Conservation (phyloP, 2,329 filamentous ascomycete genomes). For the Colletotrichum karsti region DNA sequence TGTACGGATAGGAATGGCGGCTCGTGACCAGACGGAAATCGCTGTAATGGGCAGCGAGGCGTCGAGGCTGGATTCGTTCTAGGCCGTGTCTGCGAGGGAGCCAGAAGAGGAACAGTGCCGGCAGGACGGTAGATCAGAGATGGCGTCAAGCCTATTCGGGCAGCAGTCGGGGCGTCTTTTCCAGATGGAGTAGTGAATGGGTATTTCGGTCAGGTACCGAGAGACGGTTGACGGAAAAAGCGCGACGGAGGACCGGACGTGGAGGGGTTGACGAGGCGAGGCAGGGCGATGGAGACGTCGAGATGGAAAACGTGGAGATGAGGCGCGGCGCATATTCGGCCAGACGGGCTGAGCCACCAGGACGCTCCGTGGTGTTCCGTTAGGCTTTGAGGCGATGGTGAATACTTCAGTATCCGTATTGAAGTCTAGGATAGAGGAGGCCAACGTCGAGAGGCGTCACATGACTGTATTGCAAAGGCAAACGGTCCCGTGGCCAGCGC, state of each 20-base stretch:
- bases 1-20: slow-evolving; percentile 13
- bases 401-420: background rate
- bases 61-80: slow-evolving; percentile 16
- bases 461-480: background rate
- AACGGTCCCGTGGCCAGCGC: slow-evolving; percentile 11
- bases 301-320: slow-evolving; percentile 23
- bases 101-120: slow-evolving; percentile 28
- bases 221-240: slow-evolving; percentile 27
- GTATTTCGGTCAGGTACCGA: slow-evolving; percentile 22
- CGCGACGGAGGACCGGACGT: slow-evolving; percentile 17
- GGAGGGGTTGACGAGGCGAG: slow-evolving; percentile 1
- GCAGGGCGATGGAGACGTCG: slow-evolving; percentile 4
- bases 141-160: background rate
- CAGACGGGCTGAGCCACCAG: slow-evolving; percentile 19
- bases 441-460: background rate
- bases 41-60: slow-evolving; percentile 22
- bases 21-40: slow-evolving; percentile 25
- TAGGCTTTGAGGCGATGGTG: background rate
- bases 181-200: slow-evolving; percentile 5
- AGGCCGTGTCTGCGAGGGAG: slow-evolving; percentile 16
- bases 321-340: slow-evolving; percentile 26
- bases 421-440: background rate
- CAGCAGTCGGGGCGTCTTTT: background rate
- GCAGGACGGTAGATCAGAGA: slow-evolving; percentile 20
- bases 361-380: background rate